These are phyloP conservation scores for Vaccinium darrowii DNA, from an alignment of 148 eudicot species.

Conservation along the genomic window DNA sequence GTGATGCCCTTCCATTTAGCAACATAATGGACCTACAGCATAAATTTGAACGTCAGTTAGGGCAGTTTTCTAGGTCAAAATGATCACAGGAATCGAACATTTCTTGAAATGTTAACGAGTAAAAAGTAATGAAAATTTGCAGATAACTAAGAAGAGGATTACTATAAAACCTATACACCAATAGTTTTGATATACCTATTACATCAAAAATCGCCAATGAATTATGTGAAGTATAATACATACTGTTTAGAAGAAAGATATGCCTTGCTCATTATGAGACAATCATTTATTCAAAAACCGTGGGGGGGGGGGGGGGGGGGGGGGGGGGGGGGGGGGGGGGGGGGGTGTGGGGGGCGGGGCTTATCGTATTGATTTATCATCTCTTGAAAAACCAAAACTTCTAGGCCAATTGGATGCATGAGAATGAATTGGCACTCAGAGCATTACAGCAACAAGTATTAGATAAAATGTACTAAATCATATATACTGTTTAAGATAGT, in stretches of 20 bases:
- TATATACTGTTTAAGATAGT: neutral
- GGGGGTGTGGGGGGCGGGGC: too few relatives aligned
- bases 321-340: too few relatives aligned
- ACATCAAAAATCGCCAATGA: too few relatives aligned
- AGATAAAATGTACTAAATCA: neutral
- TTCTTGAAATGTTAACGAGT: neutral
- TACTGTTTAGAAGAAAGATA: too few relatives aligned
- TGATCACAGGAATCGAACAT: neutral
- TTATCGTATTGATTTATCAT: too few relatives aligned
- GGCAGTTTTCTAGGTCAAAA: conserved; percentile 1
- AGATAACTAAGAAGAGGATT: neutral
- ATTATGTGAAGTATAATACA: too few relatives aligned
- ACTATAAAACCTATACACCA: neutral
- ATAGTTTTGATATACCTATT: neutral
- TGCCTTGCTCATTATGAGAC: too few relatives aligned
- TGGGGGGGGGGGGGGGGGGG: too few relatives aligned
- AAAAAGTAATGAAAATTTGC: neutral
- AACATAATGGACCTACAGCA: conserved; percentile 85
- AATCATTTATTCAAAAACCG: too few relatives aligned
- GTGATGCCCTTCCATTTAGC: conserved; percentile 93
- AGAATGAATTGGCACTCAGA: neutral
- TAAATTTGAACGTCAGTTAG: conserved; percentile 5
- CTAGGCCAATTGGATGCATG: neutral
- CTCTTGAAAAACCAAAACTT: too few relatives aligned
- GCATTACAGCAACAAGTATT: neutral